Percentiles rank a stretch among this genome's conserved stretches.
These are phyloP conservation scores for Phytopythium montanum DNA, from an alignment of 352 stramenopile genomes.

Conservation along the genomic window DNA sequence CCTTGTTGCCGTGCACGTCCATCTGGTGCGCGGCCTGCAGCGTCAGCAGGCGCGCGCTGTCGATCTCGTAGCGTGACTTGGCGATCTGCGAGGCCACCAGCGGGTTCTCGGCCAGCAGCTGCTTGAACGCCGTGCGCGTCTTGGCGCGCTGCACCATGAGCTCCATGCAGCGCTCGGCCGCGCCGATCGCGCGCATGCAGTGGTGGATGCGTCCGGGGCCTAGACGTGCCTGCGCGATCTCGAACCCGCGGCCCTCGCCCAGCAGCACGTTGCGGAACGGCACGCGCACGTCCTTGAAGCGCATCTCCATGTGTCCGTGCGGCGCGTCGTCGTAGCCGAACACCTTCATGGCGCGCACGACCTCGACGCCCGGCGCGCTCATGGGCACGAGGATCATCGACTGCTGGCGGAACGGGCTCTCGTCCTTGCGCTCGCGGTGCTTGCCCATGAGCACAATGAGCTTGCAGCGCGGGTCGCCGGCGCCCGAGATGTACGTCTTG, in stretches of 20 bases:
- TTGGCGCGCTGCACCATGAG: conserved; percentile 88
- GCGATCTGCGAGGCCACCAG: conserved; percentile 84
- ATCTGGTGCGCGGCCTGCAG: conserved; percentile 90
- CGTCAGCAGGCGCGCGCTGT: conserved; percentile 83
- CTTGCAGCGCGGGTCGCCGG: conserved; percentile 94
- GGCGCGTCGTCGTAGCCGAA: conserved; percentile 98
- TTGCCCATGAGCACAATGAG: conserved; percentile 86
- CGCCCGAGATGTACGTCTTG: conserved; percentile 97
- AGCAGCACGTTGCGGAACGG: conserved; percentile 87
- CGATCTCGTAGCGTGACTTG: conserved; percentile 75
- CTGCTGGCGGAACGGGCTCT: conserved; percentile 66
- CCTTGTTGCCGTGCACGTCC: conserved; percentile 81
- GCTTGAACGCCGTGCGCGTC: conserved; percentile 93
- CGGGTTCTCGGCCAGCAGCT: conserved; percentile 87
- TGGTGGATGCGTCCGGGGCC: conserved; percentile 97
- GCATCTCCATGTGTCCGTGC: conserved; percentile 94
- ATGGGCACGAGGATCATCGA: conserved; percentile 92
- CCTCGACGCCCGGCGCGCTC: conserved; percentile 86
- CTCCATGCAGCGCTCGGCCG: conserved; percentile 83
- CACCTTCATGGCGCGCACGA: conserved; percentile 88
- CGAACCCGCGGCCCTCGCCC: conserved; percentile 82
- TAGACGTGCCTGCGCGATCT: conserved; percentile 90
- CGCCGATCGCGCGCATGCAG: conserved; percentile 96
- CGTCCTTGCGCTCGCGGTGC: conserved; percentile 26
- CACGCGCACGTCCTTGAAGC: conserved; percentile 93